phyloP scores from a whole-genome alignment of 768 basidiomycete genomes.

The Amanita exitialis region DNA sequence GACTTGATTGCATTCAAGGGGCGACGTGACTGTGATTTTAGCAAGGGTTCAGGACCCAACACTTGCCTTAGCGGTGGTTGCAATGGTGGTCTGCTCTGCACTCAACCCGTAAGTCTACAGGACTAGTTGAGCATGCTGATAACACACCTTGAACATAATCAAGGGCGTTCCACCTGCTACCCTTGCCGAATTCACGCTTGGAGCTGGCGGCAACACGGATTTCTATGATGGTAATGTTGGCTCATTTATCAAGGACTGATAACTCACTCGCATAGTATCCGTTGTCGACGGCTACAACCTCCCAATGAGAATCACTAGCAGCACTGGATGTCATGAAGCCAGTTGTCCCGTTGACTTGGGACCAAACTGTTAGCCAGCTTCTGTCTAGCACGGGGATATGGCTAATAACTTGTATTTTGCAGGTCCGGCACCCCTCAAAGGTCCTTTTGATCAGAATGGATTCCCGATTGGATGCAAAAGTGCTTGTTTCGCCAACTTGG shows the following conservation, averaged over 20 bases:
- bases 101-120: neutral
- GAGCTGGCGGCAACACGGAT: constrained; percentile 31
- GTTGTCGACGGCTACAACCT: constrained; percentile 61
- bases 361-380: constrained; percentile 36
- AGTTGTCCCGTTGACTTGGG: constrained; percentile 23
- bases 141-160: constrained; percentile 13
- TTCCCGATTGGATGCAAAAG: constrained; percentile 52
- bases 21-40: too few relatives aligned
- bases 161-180: constrained; percentile 60
- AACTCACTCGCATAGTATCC: constrained; percentile 31
- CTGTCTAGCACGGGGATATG: neutral
- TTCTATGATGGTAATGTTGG: constrained; percentile 46
- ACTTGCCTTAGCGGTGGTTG: too few relatives aligned
- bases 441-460: constrained; percentile 43
- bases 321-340: constrained; percentile 42
- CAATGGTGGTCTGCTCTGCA: neutral
- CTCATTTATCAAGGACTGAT: neutral
- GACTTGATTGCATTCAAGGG: too few relatives aligned
- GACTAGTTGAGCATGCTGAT: constrained; percentile 17
- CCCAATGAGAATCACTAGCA: constrained; percentile 27
- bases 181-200: constrained; percentile 60
- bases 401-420: neutral
- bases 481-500: constrained; percentile 38
- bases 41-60: too few relatives aligned
- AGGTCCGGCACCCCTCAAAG: constrained; percentile 44